phyloP scores from a whole-genome alignment of 108 stramenopile species.

The Parietichytrium sp. region DNA sequence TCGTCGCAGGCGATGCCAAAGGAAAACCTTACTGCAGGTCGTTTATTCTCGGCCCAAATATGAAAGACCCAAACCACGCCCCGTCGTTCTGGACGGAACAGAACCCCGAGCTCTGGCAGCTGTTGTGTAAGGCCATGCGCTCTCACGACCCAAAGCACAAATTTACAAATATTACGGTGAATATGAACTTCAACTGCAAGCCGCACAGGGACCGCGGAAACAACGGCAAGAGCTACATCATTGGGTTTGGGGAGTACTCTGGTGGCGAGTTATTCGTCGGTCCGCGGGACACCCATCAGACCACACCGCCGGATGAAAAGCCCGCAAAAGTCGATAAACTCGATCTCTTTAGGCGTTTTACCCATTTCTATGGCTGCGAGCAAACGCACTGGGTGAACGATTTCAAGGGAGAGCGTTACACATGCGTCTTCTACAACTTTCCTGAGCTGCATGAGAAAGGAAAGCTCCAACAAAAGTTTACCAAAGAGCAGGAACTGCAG shows the following conservation, averaged over 20 bases:
- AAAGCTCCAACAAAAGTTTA: too few species aligned
- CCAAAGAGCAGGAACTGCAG: too few species aligned
- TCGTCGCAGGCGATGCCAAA: too few species aligned
- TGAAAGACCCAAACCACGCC: background rate
- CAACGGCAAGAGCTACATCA: conserved; percentile 15
- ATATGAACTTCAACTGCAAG: conserved; percentile 20
- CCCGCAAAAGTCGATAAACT: background rate
- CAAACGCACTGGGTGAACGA: background rate
- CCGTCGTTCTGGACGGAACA: conserved; percentile 33
- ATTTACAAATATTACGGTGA: conserved; percentile 26
- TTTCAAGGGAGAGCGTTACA: conserved; percentile 28
- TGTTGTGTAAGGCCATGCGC: background rate
- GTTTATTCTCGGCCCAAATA: conserved; percentile 23
- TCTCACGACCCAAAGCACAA: background rate
- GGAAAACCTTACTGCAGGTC: conserved; percentile 36
- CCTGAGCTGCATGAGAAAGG: conserved; percentile 15
- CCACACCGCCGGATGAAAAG: background rate
- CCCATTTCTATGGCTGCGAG: background rate
- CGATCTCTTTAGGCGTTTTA: background rate
- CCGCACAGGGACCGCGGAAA: conserved; percentile 27
- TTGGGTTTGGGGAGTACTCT: conserved; percentile 33
- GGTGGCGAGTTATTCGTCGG: conserved; percentile 26
- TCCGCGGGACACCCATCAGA: background rate
- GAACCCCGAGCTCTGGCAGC: conserved; percentile 15
- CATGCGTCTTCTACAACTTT: conserved; percentile 29